A percentile compares a stretch with the other conserved stretches of the same genome.
Conservation (phyloP, 2,329 filamentous ascomycete species). For the Orbilia javanica region DNA sequence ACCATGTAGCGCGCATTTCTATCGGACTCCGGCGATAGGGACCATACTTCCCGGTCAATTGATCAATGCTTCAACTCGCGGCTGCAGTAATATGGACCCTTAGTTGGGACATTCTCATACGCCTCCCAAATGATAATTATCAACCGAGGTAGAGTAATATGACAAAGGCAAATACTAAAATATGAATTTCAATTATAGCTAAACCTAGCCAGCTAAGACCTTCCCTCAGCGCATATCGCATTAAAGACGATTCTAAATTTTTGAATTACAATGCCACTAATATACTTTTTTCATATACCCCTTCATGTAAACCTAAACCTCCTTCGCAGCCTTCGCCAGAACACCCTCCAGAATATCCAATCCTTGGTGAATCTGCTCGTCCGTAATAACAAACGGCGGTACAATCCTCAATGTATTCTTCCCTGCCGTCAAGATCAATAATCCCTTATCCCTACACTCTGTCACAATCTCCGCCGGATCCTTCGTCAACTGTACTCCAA, state of each 20-base stretch:
- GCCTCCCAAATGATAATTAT: no score
- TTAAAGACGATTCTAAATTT: neutral
- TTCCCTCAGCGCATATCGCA: neutral
- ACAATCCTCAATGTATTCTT: constrained; percentile 94
- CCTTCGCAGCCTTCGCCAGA: constrained; percentile 31
- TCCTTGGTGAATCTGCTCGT: constrained; percentile 82
- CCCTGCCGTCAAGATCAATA: constrained; percentile 92
- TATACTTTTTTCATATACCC: neutral
- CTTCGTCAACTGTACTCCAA: constrained; percentile 84
- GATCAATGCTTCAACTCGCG: no score
- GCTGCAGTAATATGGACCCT: no score
- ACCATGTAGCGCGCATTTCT: no score
- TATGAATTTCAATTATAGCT: no score
- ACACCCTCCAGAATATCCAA: constrained; percentile 80
- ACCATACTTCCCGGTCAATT: no score
- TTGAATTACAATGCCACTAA: neutral
- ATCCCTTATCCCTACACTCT: constrained; percentile 85
- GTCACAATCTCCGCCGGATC: constrained; percentile 82
- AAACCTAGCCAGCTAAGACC: no score
- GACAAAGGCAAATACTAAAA: no score
- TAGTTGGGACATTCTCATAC: no score
- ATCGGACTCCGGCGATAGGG: no score
- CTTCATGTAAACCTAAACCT: no score
- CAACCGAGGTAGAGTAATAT: no score
- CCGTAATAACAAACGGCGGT: constrained; percentile 83